Conservation (phyloP, 768 basidiomycete genomes). For the Flagelloscypha sp. region DNA sequence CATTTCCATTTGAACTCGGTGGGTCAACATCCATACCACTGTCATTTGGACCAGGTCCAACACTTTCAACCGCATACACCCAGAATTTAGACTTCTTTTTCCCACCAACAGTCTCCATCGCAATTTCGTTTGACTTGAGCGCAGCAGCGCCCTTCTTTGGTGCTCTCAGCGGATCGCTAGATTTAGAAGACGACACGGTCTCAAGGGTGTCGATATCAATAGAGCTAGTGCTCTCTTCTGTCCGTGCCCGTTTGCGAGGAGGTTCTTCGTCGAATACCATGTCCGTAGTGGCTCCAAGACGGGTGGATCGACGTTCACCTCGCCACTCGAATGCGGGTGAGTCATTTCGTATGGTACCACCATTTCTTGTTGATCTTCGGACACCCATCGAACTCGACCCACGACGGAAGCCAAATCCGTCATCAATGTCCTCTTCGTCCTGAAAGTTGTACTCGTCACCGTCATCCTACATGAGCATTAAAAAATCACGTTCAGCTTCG, state of each 20-base stretch:
- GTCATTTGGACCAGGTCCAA: no score
- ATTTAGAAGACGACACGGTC: slow-evolving; percentile 40
- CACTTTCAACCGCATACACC: slow-evolving; percentile 85
- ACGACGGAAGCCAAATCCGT: no score
- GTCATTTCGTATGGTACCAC: no score
- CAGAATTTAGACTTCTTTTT: slow-evolving; percentile 84
- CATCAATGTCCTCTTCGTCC: slow-evolving; percentile 60
- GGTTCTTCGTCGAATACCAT: slow-evolving; percentile 41
- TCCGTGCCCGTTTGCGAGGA: slow-evolving; percentile 62
- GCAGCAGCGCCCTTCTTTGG: slow-evolving; percentile 56
- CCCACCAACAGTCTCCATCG: slow-evolving; percentile 67
- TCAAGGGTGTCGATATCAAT: no score
- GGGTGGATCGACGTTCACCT: slow-evolving; percentile 65
- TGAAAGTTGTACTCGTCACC: slow-evolving; percentile 59
- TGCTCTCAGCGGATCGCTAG: slow-evolving; percentile 28
- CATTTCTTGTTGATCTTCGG: no score
- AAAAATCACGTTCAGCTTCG: slow-evolving; percentile 21
- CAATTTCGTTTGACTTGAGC: slow-evolving; percentile 63
- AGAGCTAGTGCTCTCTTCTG: slow-evolving; percentile 63
- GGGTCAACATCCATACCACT: no score
- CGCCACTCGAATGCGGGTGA: slow-evolving; percentile 63
- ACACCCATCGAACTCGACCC: no score
- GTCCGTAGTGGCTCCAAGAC: slow-evolving; percentile 52
- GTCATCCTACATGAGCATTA: slow-evolving; percentile 44
- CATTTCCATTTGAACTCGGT: no score